Evolutionary conservation across 495 filamentous ascomycete species (phyloP).

Genomic region (Podospora conica): DNA sequence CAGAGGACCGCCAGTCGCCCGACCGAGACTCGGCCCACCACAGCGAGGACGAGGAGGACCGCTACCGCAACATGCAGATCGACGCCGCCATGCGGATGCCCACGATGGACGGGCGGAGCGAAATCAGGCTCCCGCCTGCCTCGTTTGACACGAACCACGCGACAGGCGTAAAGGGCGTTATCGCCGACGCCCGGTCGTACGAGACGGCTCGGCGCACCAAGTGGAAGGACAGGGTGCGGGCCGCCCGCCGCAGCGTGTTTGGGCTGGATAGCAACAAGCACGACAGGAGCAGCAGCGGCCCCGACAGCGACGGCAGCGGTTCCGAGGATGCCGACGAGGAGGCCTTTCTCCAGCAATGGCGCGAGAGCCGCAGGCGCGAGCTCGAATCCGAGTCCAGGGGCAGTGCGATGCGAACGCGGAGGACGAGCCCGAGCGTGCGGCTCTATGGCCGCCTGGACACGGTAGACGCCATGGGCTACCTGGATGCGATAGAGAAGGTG

Average conservation of each 20-base stretch:
- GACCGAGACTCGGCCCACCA: slow-evolving; percentile 44
- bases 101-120: slow-evolving; percentile 44
- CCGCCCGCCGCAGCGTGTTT: slow-evolving; percentile 42
- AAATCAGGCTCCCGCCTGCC: slow-evolving; percentile 50
- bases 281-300: slow-evolving; percentile 46
- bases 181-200: slow-evolving; percentile 88
- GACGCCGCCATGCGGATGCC: slow-evolving; percentile 54
- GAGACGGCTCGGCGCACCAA: slow-evolving; percentile 71
- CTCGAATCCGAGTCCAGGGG: slow-evolving; percentile 50
- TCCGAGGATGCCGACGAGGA: slow-evolving; percentile 57
- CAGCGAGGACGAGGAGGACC: slow-evolving; percentile 50
- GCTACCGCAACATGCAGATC: slow-evolving; percentile 51
- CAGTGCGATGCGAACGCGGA: slow-evolving; percentile 44
- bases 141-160: slow-evolving; percentile 65
- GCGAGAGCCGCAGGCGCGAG: slow-evolving; percentile 69
- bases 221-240: slow-evolving; percentile 42
- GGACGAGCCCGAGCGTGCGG: slow-evolving; percentile 64
- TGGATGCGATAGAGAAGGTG: slow-evolving; percentile 92
- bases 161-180: slow-evolving; percentile 97
- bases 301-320: slow-evolving; percentile 44
- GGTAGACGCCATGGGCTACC: slow-evolving; percentile 85
- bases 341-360: slow-evolving; percentile 76
- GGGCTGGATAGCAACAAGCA: slow-evolving; percentile 28
- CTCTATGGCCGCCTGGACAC: slow-evolving; percentile 70
- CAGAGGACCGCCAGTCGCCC: slow-evolving; percentile 47